phyloP scores from a whole-genome alignment of 441 rosid species.

The Kokia cookei region DNA sequence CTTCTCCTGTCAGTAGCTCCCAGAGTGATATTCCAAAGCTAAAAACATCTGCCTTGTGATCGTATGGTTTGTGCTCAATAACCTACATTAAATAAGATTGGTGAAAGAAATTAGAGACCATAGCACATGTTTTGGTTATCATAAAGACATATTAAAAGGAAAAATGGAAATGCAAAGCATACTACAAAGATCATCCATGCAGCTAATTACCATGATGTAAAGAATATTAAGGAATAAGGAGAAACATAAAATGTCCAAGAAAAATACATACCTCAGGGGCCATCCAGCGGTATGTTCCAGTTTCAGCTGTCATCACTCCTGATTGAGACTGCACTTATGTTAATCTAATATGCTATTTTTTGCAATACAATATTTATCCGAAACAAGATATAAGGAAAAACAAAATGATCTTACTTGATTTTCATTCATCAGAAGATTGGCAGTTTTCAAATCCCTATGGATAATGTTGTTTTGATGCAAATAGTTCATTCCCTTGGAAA shows the following conservation, averaged over 20 bases:
- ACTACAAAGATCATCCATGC: not conserved
- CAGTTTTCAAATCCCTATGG: conserved; percentile 94
- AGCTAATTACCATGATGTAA: conserved; percentile 4
- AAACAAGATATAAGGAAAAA: not conserved
- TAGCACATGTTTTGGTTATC: not conserved
- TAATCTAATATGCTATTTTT: not conserved
- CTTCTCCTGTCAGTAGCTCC: conserved; percentile 96
- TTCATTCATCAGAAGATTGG: conserved; percentile 98
- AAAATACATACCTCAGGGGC: conserved; percentile 57
- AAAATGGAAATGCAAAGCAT: not conserved
- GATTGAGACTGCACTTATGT: conserved; percentile 46
- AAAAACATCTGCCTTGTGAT: conserved; percentile 87
- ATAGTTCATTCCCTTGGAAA: conserved; percentile 94
- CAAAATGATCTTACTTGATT: conserved; percentile 60
- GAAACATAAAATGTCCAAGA: conserved; percentile 3
- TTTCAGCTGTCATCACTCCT: conserved; percentile 83
- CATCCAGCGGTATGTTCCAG: conserved; percentile 85
- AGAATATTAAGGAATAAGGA: not conserved
- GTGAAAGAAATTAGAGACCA: not conserved
- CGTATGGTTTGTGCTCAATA: conserved; percentile 86
- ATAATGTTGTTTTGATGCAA: conserved; percentile 92
- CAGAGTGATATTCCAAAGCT: conserved; percentile 85
- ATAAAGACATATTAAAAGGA: not conserved
- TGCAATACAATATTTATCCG: not conserved
- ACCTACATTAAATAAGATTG: conserved; percentile 53